Evolutionary conservation across 192 early-diverging fungal species (phyloP).

Genomic region (Backusella sp.): DNA sequence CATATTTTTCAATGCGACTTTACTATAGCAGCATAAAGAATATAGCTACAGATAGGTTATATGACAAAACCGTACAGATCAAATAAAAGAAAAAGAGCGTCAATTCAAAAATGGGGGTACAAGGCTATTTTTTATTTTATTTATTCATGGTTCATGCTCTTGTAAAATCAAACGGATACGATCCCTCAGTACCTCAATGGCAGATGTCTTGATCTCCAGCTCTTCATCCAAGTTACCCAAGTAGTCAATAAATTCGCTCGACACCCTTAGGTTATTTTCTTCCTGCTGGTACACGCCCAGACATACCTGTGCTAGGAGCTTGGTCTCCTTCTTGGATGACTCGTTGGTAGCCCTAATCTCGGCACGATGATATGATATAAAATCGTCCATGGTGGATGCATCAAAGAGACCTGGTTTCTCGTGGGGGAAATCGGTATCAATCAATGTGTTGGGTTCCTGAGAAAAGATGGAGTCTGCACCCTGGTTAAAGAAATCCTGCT

Average conservation of each 20-base stretch:
- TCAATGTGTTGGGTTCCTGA: neutral
- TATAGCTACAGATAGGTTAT: too few species aligned
- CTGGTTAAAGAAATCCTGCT: constrained; percentile 7
- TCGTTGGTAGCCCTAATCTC: constrained; percentile 63
- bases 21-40: too few species aligned
- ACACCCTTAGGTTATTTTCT: constrained; percentile 20
- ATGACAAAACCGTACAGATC: too few species aligned
- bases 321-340: constrained; percentile 64
- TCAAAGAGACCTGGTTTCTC: neutral
- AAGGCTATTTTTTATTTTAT: neutral
- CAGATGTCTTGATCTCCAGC: constrained; percentile 38
- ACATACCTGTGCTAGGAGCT: constrained; percentile 58
- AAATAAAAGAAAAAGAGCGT: too few species aligned
- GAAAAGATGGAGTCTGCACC: neutral
- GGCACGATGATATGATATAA: constrained; percentile 63
- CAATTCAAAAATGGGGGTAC: too few species aligned
- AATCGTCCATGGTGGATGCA: constrained; percentile 52
- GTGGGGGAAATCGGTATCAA: neutral
- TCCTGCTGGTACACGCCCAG: constrained; percentile 38
- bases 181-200: constrained; percentile 36
- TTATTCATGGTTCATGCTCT: constrained; percentile 11
- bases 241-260: constrained; percentile 34
- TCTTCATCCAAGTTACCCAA: constrained; percentile 44
- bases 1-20: too few species aligned
- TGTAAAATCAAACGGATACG: constrained; percentile 24